These are phyloP conservation scores for Wickerhamomyces xylosicus DNA, from an alignment of 805 yeast genomes.

Conservation along the genomic window DNA sequence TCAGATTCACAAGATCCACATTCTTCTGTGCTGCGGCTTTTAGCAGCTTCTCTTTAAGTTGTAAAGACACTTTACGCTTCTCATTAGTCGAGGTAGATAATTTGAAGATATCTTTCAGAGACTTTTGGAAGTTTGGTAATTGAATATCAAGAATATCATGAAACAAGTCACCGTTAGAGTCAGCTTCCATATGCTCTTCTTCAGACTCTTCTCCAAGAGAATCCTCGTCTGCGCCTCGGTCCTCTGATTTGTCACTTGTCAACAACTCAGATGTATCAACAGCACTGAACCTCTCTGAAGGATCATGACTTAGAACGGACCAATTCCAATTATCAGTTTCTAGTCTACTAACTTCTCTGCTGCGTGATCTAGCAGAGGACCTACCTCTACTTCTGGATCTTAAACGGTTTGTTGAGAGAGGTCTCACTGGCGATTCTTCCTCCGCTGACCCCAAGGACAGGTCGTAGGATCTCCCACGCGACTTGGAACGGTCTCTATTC, in stretches of 20 bases:
- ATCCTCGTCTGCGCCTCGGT: constrained; percentile 14
- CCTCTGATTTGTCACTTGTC: constrained; percentile 8
- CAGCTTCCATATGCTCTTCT: constrained; percentile 47
- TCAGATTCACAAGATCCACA: too few relatives aligned
- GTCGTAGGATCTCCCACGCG: too few relatives aligned
- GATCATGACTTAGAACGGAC: constrained; percentile 66
- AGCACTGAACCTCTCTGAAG: constrained; percentile 48
- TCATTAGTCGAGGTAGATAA: neutral
- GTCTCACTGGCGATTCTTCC: constrained; percentile 5
- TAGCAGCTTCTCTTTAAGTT: constrained; percentile 29
- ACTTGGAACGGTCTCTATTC: too few relatives aligned
- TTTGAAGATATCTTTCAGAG: constrained; percentile 23
- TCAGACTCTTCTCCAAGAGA: constrained; percentile 28
- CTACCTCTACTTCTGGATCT: constrained; percentile 10
- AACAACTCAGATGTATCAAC: constrained; percentile 8
- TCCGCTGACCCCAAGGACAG: too few relatives aligned
- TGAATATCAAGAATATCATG: constrained; percentile 27
- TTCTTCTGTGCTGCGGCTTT: constrained; percentile 48
- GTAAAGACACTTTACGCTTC: constrained; percentile 6
- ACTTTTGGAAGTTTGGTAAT: constrained; percentile 18
- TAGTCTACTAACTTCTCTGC: constrained; percentile 3
- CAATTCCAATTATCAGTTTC: constrained; percentile 28
- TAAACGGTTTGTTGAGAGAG: constrained; percentile 1
- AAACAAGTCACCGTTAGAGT: constrained; percentile 16
- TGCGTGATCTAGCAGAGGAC: constrained; percentile 7